Base-by-base conservation (phyloP, 441 rosid species). In the Euphorbia neoarborescens region DNA sequence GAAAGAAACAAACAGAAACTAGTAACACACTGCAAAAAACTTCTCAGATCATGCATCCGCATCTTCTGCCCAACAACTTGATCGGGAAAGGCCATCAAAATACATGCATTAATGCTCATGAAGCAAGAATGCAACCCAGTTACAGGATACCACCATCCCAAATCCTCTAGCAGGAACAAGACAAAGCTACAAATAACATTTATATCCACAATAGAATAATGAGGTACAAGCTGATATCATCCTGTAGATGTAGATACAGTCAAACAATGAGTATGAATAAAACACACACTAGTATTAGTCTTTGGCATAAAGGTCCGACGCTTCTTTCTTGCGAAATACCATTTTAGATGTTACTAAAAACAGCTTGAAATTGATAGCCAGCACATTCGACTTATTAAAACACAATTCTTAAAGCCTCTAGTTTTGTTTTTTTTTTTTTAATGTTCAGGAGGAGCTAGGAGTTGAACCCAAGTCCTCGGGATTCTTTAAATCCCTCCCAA, bases 41-140 rank as follows among this genome's bases (percentile, higher is more conserved):
- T 76, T 78, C 77, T 79, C 76, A 76, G 74, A 69, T 73, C 75
- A 80, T 71, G 68, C 56, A 61, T 77, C 76, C 65, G 72, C 65
- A 61, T 73, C 84, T 72, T 81, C 83, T 14, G 80, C 84, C 69
- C 79, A 71, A 76, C 73, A 71, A 74, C 73, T 72, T 40, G 65
- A 75, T 77, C 86, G 50, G 82, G 77, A 77, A 74, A 67, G 76
- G 68, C 78, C 76, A 48, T 78, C 65, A 72, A 72, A 70, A 71
- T 57, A 60, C 69, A 81, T 75, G 79, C 74, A 69, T 70, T 73
- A 71, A 71, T 68, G 81, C 81, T 76, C 78, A 76, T 50, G 72
- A 63, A 78, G 78, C 75, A 83, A 50, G 76, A 74, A 79, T 78
- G 63, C 65, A 30, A 76, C n/a, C 75, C 73, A 72, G 46, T 69